Percentiles rank a stretch among this genome's conserved stretches.
Evolutionary conservation across 805 yeast species (phyloP).

Genomic region (Saccharomyces cerevisiae): DNA sequence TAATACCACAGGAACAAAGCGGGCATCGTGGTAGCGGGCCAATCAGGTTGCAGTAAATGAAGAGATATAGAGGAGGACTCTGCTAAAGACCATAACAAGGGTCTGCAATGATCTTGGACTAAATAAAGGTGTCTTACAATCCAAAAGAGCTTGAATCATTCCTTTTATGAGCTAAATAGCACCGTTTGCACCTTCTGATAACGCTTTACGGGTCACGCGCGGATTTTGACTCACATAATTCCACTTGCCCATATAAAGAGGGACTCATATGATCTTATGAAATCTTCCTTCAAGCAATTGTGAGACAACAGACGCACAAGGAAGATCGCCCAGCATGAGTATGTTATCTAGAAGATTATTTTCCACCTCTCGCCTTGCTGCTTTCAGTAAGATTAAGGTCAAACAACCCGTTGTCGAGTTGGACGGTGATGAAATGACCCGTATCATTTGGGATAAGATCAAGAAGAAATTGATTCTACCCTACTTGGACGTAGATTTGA

Average conservation of each 20-base stretch:
- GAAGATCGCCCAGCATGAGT: background rate
- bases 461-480: constrained; percentile 61
- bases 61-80: background rate
- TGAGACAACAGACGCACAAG: background rate
- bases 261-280: background rate
- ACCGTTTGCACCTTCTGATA: background rate
- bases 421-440: constrained; percentile 83
- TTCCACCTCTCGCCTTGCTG: constrained; percentile 17
- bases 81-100: background rate
- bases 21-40: background rate
- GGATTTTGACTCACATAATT: background rate
- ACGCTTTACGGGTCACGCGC: background rate
- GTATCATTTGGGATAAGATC: constrained; percentile 74
- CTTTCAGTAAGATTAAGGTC: constrained; percentile 49
- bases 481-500: constrained; percentile 62
- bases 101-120: background rate
- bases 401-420: constrained; percentile 67
- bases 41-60: background rate
- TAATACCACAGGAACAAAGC: background rate
- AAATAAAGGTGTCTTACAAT: background rate
- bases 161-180: background rate
- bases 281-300: background rate
- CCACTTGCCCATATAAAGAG: background rate
- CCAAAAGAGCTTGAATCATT: background rate
- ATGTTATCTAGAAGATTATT: constrained; percentile 22